Evolutionary conservation across 1,284 basidiomycete genomes (phyloP).

Genomic region (Sanghuangporus weigelae): DNA sequence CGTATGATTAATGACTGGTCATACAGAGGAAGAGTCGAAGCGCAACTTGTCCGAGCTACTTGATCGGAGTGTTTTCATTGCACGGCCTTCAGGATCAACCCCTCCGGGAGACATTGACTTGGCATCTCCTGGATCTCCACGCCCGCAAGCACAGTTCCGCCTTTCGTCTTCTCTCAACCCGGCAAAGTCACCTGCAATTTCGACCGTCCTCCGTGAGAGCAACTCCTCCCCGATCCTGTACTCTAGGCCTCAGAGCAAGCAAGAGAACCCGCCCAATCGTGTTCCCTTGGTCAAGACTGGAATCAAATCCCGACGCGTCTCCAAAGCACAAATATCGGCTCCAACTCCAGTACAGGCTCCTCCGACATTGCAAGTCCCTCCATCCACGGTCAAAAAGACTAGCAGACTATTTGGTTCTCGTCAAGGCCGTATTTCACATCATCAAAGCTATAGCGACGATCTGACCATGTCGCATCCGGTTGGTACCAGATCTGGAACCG

Average conservation of each 20-base stretch:
- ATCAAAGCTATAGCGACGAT: slow-evolving; percentile 63
- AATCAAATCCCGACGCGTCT: slow-evolving; percentile 70
- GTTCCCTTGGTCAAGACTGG: slow-evolving; percentile 51
- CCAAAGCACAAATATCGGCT: slow-evolving; percentile 51
- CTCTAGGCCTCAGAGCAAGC: slow-evolving; percentile 51
- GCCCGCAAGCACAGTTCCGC: neutral
- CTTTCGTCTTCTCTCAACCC: slow-evolving; percentile 4
- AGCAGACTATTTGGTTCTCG: slow-evolving; percentile 43
- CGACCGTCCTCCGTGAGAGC: slow-evolving; percentile 28
- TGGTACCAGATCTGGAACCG: slow-evolving; percentile 30
- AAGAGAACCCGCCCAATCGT: slow-evolving; percentile 38
- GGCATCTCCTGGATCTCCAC: slow-evolving; percentile 22
- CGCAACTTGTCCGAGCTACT: slow-evolving; percentile 56
- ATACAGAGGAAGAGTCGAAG: slow-evolving; percentile 30
- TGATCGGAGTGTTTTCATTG: slow-evolving; percentile 62
- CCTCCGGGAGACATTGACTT: slow-evolving; percentile 26
- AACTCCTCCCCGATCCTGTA: slow-evolving; percentile 27
- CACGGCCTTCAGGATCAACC: slow-evolving; percentile 33
- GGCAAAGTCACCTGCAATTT: neutral
- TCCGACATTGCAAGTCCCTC: neutral
- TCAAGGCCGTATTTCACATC: slow-evolving; percentile 49
- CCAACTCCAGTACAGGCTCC: slow-evolving; percentile 24
- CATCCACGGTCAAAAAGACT: slow-evolving; percentile 31
- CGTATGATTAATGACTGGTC: slow-evolving; percentile 2
- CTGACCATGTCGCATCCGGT: slow-evolving; percentile 27